These are phyloP conservation scores for Mortierella sp. DNA, from an alignment of 371 early-diverging fungal genomes.

Conservation along the genomic window DNA sequence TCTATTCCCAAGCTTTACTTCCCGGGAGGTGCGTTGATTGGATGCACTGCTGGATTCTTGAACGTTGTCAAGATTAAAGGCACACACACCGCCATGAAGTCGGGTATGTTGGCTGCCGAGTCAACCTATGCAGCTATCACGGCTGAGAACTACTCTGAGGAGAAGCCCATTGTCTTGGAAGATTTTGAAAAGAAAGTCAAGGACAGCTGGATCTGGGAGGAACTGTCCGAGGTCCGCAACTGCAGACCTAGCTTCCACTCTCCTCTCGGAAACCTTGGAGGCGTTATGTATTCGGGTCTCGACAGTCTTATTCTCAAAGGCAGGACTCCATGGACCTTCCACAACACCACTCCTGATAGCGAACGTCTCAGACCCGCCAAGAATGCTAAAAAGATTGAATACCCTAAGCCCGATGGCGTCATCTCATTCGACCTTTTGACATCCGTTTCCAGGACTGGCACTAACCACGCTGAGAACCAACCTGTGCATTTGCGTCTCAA, in stretches of 20 bases:
- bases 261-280: conserved; percentile 91
- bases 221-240: conserved; percentile 93
- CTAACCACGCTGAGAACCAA: conserved; percentile 96
- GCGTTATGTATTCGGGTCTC: conserved; percentile 90
- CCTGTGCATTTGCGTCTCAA: conserved; percentile 92
- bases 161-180: conserved; percentile 71
- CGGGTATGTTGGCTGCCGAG: conserved; percentile 94
- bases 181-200: conserved; percentile 87
- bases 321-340: conserved; percentile 93
- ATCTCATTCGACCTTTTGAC: conserved; percentile 95
- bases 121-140: conserved; percentile 80
- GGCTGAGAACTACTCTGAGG: conserved; percentile 53
- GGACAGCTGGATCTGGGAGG: conserved; percentile 94
- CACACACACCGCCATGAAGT: conserved; percentile 98
- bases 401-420: conserved; percentile 97
- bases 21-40: conserved; percentile 97
- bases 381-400: conserved; percentile 89
- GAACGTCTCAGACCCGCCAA: conserved; percentile 79
- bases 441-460: conserved; percentile 94
- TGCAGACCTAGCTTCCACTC: conserved; percentile 94
- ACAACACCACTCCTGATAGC: conserved; percentile 90
- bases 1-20: conserved; percentile 95
- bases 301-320: conserved; percentile 93
- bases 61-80: conserved; percentile 99
- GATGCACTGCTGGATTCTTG: conserved; percentile 96